Base-by-base conservation (phyloP, 768 basidiomycete genomes). In the Daedalea quercina region DNA sequence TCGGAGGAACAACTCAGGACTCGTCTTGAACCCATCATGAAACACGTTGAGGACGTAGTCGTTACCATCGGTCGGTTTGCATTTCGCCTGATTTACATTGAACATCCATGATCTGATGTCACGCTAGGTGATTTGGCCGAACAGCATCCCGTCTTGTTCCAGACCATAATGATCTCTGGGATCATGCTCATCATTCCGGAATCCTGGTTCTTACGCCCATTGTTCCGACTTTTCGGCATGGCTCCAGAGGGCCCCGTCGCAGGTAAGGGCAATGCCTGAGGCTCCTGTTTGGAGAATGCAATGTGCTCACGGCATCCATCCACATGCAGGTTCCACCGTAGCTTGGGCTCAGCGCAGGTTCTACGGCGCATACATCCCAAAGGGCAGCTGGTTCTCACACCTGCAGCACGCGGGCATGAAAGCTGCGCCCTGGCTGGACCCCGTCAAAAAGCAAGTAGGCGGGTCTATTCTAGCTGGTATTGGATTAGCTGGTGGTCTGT, bases 301-400 rank as follows among this genome's bases (percentile, higher is more conserved):
- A 22, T 13, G 8, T 17, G 47, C 31, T 47, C 47, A 31, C 20
- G 37, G 4, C 19, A 6, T 17, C 17, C 4, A 6, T 6, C 9
- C 34, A 35, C 6, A 15, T 15, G 15, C 33, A 73, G 73, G 70
- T n/a, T 67, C 69, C 4, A 44, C 57, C 8, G 71, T 71, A 17
- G 65, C 73, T 3, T 69, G 66, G 67, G 60, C 63, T 3, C 72
- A 74, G 53, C 59, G 68, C 19, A 50, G 52, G 19, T 70, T 74
- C 54, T 74, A 56, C 44, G 67, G 72, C 15, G 65, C 55, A 3
- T 58, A 59, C 17, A 63, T 72, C 12, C 51, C 40, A 33, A 54
- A 62, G 42, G 60, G 62, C 7, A 73, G 70, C 56, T 73, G 67
- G 69, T 73, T 71, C 57, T 49, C 66, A 2, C 47, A 47, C 25